Evolutionary conservation across 2,329 filamentous ascomycete species (phyloP), one percentile per base, ranked within the genome.

Genomic region (Colletotrichum sp.): DNA sequence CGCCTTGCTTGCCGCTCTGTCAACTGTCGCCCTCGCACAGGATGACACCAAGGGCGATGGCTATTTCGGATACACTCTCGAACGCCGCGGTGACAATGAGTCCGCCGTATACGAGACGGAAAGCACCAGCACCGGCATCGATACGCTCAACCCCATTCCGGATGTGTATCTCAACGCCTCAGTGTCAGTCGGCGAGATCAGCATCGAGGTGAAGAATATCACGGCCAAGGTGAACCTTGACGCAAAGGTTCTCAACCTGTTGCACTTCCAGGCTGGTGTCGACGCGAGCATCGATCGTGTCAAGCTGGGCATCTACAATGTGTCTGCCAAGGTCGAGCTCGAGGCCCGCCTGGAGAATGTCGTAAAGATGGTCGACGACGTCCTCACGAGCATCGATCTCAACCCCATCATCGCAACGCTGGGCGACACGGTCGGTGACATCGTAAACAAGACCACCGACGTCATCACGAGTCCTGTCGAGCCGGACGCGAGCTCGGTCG

Each of bases 81-180:
- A 87, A 36, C 83, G 89, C 69, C 85, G 86, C 39, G 88, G 88
- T 66, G 88, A 91, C 78, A 86, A 87, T 8, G 84, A 88, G 30
- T 87, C 89, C 4, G 85, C 86, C 16, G 81, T 87, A 60, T 92
- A 91, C 82, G 89, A 90, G 78, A 92, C 90, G 0, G 87, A 84
- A 58, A 85, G 86, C 78, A 91, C 89, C 1, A 81, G 82, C 6
- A 79, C 83, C 3, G 87, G 87, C 62, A 86, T 87, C 25, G 85
- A 85, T 8, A 79, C 84, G 2, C 85, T 87, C 1, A 81, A 85
- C 27, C 83, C 86, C 1, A 85, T 87, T 61, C 91, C 91, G 4
- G 91, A 93, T 78, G 90, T 92, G 22, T 91, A 89, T 77, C 87
- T 93, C 69, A 92, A 92, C 78, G 91, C 91, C 10, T 88, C 86